phyloP scores from a whole-genome alignment of 2,329 filamentous ascomycete genomes.

The Apiospora koreana region DNA sequence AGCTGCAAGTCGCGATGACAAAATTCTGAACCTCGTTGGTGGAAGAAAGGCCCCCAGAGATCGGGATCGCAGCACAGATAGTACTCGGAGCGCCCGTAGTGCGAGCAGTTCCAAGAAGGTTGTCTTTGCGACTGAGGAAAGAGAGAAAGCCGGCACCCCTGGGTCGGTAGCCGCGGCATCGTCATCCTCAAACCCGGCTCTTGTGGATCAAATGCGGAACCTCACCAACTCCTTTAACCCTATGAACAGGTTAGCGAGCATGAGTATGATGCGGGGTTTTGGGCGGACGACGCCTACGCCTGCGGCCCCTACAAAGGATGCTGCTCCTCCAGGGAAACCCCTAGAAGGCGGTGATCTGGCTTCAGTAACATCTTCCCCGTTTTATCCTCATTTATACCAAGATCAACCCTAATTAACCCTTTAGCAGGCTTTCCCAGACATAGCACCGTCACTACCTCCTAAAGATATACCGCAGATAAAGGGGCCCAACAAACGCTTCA shows the following conservation, averaged over 20 bases:
- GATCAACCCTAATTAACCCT: slow-evolving; percentile 6
- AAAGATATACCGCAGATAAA: slow-evolving; percentile 57
- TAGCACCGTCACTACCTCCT: slow-evolving; percentile 55
- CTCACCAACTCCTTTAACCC: slow-evolving; percentile 82
- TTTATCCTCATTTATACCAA: background rate
- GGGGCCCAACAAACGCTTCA: slow-evolving; percentile 71
- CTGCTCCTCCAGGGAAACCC: slow-evolving; percentile 25
- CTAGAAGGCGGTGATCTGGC: slow-evolving; percentile 58
- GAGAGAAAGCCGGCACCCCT: slow-evolving; percentile 38
- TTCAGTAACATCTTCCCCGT: slow-evolving; percentile 45
- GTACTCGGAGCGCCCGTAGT: slow-evolving; percentile 62
- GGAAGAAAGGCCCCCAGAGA: slow-evolving; percentile 66
- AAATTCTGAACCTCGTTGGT: slow-evolving; percentile 69
- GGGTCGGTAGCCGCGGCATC: slow-evolving; percentile 31
- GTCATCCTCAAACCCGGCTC: slow-evolving; percentile 53
- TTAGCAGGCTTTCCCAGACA: slow-evolving; percentile 60
- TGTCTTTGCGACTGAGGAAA: slow-evolving; percentile 47
- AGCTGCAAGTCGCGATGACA: slow-evolving; percentile 54
- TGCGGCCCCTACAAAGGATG: slow-evolving; percentile 39
- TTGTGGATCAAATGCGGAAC: slow-evolving; percentile 79
- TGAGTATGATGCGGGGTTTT: slow-evolving; percentile 75
- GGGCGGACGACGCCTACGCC: slow-evolving; percentile 55
- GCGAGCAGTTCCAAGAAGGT: slow-evolving; percentile 61
- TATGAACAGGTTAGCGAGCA: slow-evolving; percentile 74
- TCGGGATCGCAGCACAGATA: slow-evolving; percentile 67